Base-by-base conservation (phyloP, 805 yeast genomes). In the Cyberlindnera subsufficiens region DNA sequence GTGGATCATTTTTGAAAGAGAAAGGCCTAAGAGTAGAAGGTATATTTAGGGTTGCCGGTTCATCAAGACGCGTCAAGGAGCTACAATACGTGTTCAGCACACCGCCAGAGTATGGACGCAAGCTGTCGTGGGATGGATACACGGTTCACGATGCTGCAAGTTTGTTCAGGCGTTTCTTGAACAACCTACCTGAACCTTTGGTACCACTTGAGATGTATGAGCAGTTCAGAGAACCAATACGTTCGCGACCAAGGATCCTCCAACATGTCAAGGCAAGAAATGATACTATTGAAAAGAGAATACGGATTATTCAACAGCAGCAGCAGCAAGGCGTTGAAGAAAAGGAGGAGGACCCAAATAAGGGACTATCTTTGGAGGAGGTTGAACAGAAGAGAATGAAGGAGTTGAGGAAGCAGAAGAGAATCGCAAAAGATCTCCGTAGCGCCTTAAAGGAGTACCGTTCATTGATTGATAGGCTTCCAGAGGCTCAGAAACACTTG, bases 81-180 rank as follows among this genome's bases (percentile, higher is more conserved):
- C 70, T 93, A 32, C 98, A 93, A 61, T 73, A 77, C 32, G 71
- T 82, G 13, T 93, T 93, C 67, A 86, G 90, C 42, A 66, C 85
- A 2, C 88, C 96, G 2, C 98, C 99, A 0, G 80, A 78, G 46
- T 93, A 84, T 60, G 99, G 99, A 15, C 77, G 88, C 39, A 84
- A 83, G 52, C 73, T 90, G 36, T 55, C 54, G 30, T 93, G 98
- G 99, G 89, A 86, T 9, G 91, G 95, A 0, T 93, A 79, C 65
- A 87, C 89, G 1, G 97, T 91, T 11, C 99, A 93, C 65, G 99
- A 93, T 63, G 97, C 96, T 1, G 96, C 98, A 2, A 86, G 93
- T 16, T 71, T 93, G 18, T 74, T 93, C 44, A 75, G 98, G 59
- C 71, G 99, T 43, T 93, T 77, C 60, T 71, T 93, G 48, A 88